A percentile compares a stretch with the other conserved stretches of the same genome.
Evolutionary conservation across 2,329 filamentous ascomycete genomes (phyloP).

Genomic region (Teratosphaeria pseudoeucalypti): DNA sequence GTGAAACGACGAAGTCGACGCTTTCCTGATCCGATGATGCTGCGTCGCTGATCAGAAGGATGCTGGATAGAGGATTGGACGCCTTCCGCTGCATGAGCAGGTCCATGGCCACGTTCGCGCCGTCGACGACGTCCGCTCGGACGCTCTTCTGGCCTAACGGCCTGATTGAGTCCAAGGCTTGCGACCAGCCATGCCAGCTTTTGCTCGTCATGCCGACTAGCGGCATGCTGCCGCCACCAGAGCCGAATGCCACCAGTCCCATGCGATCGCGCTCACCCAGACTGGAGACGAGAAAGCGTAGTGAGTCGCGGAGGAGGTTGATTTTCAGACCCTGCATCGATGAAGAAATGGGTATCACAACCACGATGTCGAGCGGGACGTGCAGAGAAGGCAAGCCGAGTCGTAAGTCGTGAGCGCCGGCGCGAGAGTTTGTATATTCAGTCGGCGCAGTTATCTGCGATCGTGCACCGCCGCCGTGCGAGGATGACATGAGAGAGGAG

Average conservation of each 20-base stretch:
- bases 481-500: conserved; percentile 71
- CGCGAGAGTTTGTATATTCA: conserved; percentile 68
- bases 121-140: conserved; percentile 91
- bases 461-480: conserved; percentile 62
- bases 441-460: conserved; percentile 83
- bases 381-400: conserved; percentile 51
- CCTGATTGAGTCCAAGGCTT: conserved; percentile 74
- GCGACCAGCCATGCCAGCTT: conserved; percentile 83
- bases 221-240: conserved; percentile 82
- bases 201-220: conserved; percentile 98
- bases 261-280: conserved; percentile 90
- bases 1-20: conserved; percentile 93
- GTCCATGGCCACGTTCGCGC: conserved; percentile 97
- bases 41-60: conserved; percentile 93
- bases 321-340: conserved; percentile 99
- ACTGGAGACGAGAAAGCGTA: conserved; percentile 82
- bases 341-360: conserved; percentile 92
- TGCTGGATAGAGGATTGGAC: conserved; percentile 88
- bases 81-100: conserved; percentile 95
- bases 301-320: conserved; percentile 78
- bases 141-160: conserved; percentile 95
- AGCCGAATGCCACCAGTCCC: conserved; percentile 95
- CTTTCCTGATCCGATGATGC: conserved; percentile 89
- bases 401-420: conserved; percentile 35
- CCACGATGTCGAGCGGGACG: conserved; percentile 87